Evolutionary conservation across 768 basidiomycete species (phyloP).

Genomic region (Heimioporus sp.): DNA sequence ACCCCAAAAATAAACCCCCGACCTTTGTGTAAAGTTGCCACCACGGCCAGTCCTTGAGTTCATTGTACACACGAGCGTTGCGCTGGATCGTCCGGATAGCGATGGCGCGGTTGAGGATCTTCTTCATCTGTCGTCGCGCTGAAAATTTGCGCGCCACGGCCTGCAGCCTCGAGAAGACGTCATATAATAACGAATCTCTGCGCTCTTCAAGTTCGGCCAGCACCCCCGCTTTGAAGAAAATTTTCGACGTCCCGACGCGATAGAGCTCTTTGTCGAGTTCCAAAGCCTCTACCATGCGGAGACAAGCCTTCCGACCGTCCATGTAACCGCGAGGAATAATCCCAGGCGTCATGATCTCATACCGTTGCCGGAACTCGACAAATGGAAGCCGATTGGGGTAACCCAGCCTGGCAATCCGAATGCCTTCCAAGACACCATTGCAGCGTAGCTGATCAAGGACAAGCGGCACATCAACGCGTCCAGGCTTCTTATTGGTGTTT

Average conservation of each 20-base stretch:
- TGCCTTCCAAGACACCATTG: conserved; percentile 98
- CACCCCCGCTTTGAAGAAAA: conserved; percentile 98
- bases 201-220: conserved; percentile 95
- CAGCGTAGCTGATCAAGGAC: conserved; percentile 96
- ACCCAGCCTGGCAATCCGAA: conserved; percentile 94
- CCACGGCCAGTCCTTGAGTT: conserved; percentile 96
- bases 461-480: conserved; percentile 87
- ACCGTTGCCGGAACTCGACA: conserved; percentile 95
- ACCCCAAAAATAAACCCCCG: conserved; percentile 2
- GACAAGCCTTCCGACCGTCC: conserved; percentile 94
- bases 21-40: conserved; percentile 98
- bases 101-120: conserved; percentile 88
- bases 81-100: conserved; percentile 92
- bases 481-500: conserved; percentile 87
- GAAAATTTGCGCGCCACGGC: conserved; percentile 83
- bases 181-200: conserved; percentile 82
- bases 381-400: conserved; percentile 98
- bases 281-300: conserved; percentile 85
- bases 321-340: conserved; percentile 94
- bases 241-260: conserved; percentile 94
- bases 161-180: conserved; percentile 86
- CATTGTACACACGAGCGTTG: conserved; percentile 89
- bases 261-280: conserved; percentile 83
- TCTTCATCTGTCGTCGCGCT: conserved; percentile 87
- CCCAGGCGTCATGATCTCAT: conserved; percentile 92